Base-by-base conservation (phyloP, 176 grass and related monocot genomes). In the Paspalum notatum region DNA sequence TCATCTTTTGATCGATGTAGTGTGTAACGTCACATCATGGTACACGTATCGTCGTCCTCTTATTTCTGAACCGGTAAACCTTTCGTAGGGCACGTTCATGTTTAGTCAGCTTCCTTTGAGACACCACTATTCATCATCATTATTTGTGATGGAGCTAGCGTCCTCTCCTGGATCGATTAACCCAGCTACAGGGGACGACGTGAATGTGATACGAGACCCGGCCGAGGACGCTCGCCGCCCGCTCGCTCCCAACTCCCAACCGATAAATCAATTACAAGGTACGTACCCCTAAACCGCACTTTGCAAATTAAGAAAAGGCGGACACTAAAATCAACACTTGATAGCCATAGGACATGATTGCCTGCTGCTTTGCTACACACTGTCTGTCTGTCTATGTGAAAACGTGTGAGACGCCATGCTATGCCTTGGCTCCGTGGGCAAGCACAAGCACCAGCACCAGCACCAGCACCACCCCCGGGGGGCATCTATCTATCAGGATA, bases 401-500 rank as follows among this genome's bases (percentile, higher is more conserved):
- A n/a, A n/a, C n/a, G n/a, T n/a, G n/a, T n/a, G n/a, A 32, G 32
- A 32, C 32, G 32, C 32, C 32, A 32, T 32, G 46, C 26, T 21
- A 71, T 6, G 54, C 59, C 4, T 45, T 24, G n/a, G 45, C 69
- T 51, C n/a, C 38, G 59, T 67, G 55, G 16, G 52, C 60, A 79
- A 72, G 9, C 60, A 72, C n/a, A n/a, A n/a, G n/a, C n/a, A n/a
- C n/a, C n/a, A n/a, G n/a, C n/a, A n/a, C n/a, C n/a, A n/a, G n/a
- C n/a, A n/a, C n/a, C n/a, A n/a, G n/a, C n/a, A n/a, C n/a, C n/a
- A n/a, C n/a, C 53, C 74, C 20, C 7, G 22, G 37, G 51, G 22
- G 39, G 15, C 61, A 47, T 37, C 56, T 15, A 74, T 74, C 66
- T 15, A 74, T 74, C 66, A 65, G 12, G 72, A 64, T 22, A 24